A percentile compares a stretch with the other conserved stretches of the same genome.
phyloP scores from a whole-genome alignment of 176 grass and related monocot species.

The Coix lacrymajobi region DNA sequence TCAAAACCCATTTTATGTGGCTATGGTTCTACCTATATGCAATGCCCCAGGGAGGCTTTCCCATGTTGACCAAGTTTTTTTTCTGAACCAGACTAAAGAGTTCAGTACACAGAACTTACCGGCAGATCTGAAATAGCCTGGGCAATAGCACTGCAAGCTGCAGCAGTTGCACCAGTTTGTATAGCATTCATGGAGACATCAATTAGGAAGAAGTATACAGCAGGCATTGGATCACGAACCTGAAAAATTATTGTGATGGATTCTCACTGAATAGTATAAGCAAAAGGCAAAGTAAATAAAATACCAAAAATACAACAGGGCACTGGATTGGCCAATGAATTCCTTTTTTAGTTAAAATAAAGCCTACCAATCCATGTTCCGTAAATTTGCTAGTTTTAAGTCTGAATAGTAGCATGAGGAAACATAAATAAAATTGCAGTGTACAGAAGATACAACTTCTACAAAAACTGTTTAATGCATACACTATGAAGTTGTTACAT shows the following conservation, averaged over 20 bases:
- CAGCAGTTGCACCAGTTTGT: slow-evolving; percentile 86
- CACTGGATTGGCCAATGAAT: neutral
- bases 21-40: neutral
- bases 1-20: too few species aligned
- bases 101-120: slow-evolving; percentile 44
- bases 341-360: neutral
- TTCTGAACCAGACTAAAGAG: neutral
- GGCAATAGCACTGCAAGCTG: slow-evolving; percentile 88
- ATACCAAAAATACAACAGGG: neutral
- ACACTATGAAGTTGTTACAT: slow-evolving; percentile 3
- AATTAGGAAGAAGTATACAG: slow-evolving; percentile 94
- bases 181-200: slow-evolving; percentile 95
- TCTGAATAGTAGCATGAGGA: neutral
- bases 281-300: neutral
- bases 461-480: slow-evolving; percentile 1
- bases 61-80: neutral
- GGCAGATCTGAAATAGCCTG: slow-evolving; percentile 85
- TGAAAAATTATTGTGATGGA: slow-evolving; percentile 35
- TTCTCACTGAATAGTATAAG: slow-evolving; percentile 1
- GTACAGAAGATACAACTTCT: neutral
- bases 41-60: neutral
- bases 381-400: neutral
- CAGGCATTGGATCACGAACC: slow-evolving; percentile 97
- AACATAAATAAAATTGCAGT: neutral
- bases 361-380: neutral